These are phyloP conservation scores for Chrysosporium keratinophilum DNA, from an alignment of 2,329 filamentous ascomycete genomes.

Conservation along the genomic window DNA sequence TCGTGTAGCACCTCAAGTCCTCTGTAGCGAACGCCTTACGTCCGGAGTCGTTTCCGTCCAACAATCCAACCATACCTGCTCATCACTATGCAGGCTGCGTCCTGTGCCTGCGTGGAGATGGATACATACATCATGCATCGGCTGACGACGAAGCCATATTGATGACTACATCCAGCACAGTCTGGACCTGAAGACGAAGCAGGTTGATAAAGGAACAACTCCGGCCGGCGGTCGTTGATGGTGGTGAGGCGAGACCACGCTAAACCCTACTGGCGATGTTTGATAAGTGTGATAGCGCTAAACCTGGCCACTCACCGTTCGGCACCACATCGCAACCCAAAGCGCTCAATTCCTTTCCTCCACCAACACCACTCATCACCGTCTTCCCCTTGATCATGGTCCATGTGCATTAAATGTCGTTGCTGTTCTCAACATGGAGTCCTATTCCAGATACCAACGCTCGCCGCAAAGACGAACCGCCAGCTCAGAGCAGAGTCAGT, in stretches of 20 bases:
- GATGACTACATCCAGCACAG: no score
- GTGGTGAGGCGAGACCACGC: neutral
- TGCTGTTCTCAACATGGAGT: neutral
- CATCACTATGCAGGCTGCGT: no score
- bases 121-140: no score
- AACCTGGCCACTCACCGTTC: conserved; percentile 7
- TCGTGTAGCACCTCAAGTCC: no score
- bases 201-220: no score
- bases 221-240: neutral
- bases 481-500: conserved; percentile 50
- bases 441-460: conserved; percentile 21
- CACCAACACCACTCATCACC: neutral
- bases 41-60: no score
- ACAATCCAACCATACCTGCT: no score
- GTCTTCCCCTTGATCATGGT: neutral
- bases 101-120: no score
- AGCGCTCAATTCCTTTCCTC: neutral
- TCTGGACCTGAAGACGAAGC: no score
- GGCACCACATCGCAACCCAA: neutral
- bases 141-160: no score
- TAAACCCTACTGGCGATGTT: conserved; percentile 8
- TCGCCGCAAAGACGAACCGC: conserved; percentile 53
- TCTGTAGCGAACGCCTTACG: no score
- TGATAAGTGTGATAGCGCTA: conserved; percentile 5
- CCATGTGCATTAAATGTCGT: neutral